These are phyloP conservation scores for Jackrogersella multiformis DNA, from an alignment of 495 filamentous ascomycete species.

Conservation along the genomic window DNA sequence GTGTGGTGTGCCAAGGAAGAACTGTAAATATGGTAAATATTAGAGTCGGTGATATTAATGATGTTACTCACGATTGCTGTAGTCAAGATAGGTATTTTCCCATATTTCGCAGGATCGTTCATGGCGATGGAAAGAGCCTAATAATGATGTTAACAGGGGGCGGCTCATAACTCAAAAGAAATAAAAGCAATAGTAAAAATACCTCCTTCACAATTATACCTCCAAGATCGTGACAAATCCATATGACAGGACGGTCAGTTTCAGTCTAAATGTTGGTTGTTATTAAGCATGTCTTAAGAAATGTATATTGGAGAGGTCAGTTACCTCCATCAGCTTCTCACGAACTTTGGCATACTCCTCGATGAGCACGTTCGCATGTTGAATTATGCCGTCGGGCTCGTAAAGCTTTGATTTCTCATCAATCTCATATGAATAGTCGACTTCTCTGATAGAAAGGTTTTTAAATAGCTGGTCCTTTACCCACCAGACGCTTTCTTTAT, in stretches of 20 bases:
- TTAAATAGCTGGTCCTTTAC: constrained; percentile 12
- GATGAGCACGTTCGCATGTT: constrained; percentile 1
- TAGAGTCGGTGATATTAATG: not conserved
- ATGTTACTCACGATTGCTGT: not conserved
- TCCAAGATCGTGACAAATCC: constrained; percentile 39
- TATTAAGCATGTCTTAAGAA: not conserved
- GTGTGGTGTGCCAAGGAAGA: constrained; percentile 36
- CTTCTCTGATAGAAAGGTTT: not conserved
- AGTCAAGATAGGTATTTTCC: constrained; percentile 12
- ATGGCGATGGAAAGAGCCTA: constrained; percentile 16
- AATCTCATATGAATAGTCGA: constrained; percentile 18
- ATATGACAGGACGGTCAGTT: constrained; percentile 30
- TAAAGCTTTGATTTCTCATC: constrained; percentile 1
- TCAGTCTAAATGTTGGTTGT: not conserved
- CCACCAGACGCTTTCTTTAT: constrained; percentile 3
- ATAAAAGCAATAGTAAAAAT: not conserved
- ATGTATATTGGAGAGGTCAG: not conserved
- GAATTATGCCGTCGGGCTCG: constrained; percentile 1
- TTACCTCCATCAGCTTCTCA: not conserved
- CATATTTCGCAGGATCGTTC: not conserved
- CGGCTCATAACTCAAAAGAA: not conserved
- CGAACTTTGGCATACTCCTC: constrained; percentile 12
- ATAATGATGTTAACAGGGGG: not conserved
- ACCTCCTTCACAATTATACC: constrained; percentile 39
- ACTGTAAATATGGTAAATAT: constrained; percentile 7